A percentile compares a stretch with the other conserved stretches of the same genome.
Evolutionary conservation across 129 eudicot species (phyloP).

Genomic region (Gnaphalium uliginosum): DNA sequence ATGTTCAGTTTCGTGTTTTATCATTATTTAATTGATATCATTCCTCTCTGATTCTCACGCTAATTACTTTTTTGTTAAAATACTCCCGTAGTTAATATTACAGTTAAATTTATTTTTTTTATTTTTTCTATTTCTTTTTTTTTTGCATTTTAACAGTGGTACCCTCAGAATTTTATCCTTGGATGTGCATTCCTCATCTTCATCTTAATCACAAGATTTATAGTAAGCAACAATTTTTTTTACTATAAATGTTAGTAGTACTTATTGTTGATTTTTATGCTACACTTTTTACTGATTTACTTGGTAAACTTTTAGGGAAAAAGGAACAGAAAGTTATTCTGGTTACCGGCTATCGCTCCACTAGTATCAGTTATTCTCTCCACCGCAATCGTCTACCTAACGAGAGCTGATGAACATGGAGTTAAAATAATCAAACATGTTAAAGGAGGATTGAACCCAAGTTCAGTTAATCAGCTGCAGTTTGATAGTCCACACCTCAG

Average conservation of each 20-base stretch:
- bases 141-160: constrained; percentile 43
- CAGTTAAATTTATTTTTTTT: too few species aligned
- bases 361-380: constrained; percentile 69
- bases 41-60: background rate
- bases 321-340: constrained; percentile 67
- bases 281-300: background rate
- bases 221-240: constrained; percentile 41
- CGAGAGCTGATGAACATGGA: constrained; percentile 76
- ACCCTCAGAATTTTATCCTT: constrained; percentile 52
- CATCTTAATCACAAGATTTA: constrained; percentile 44
- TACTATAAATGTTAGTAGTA: background rate
- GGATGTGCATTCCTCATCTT: constrained; percentile 61
- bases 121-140: too few species aligned
- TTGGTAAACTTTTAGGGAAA: constrained; percentile 50
- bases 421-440: constrained; percentile 65
- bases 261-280: background rate
- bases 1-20: background rate
- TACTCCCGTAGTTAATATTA: background rate
- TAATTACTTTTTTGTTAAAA: background rate
- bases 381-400: constrained; percentile 62
- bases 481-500: constrained; percentile 51
- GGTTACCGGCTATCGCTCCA: constrained; percentile 96
- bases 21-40: background rate
- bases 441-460: constrained; percentile 55
- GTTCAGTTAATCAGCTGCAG: constrained; percentile 48